Evolutionary conservation across 1,139 yeast species (phyloP), one percentile per base, ranked within the genome.

Genomic region (Zygoascus meyerae): DNA sequence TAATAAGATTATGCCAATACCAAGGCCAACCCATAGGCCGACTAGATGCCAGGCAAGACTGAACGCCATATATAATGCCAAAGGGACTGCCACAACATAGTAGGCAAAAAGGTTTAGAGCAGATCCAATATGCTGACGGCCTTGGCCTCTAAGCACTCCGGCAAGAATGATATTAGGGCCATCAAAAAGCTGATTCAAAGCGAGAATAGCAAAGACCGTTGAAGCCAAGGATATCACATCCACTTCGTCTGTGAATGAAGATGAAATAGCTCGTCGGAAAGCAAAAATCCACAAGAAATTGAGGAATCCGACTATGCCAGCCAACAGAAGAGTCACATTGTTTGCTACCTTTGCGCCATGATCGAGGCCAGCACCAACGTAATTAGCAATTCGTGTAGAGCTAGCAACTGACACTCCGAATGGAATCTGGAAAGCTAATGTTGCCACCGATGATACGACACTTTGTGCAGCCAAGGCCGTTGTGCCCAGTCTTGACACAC

Each of bases 371-470:
- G 92, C 94, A 2, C 97, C 97, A 48, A 90, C 78, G 55, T 84
- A 86, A 60, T 83, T 86, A 32, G 96, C 95, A 42, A 89, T 82
- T 63, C 97, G 75, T 0, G 96, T 89, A 0, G 95, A 82, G 0
- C 90, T 75, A 0, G 95, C 95, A 31, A 89, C 87, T 34, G 95
- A 83, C 8, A 87, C 78, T 0, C 96, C 89, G 70, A 89, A 86
- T 10, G 97, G 95, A 9, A 86, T 74, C 83, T 86, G 87, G 59
- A 85, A 89, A 0, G 86, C 73, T 48, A 89, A 69, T 1, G 92
- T 82, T 0, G 90, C 90, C 44, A 86, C 73, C 5, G 94, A 82
- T 2, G 94, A 83, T 1, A 86, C 80, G 0, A 95, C 89, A 39
- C 95, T 83, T 62, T 89, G 97, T 0, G 95, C 92, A 0, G 96